Percentiles rank a stretch among this genome's conserved stretches.
Evolutionary conservation across 305 asterid species (phyloP).

Genomic region (Fraxinus sp.): DNA sequence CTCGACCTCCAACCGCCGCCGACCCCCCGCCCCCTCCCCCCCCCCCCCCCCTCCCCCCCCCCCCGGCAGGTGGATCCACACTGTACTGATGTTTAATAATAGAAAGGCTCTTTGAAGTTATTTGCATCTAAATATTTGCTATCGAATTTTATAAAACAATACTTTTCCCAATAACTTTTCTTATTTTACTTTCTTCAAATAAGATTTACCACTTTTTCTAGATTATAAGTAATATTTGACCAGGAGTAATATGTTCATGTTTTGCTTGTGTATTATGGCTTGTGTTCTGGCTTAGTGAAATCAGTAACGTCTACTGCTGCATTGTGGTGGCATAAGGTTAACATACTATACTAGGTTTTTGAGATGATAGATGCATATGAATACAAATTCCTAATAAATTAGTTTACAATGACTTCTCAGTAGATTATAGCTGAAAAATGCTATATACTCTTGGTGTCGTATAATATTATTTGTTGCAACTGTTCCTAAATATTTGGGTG

Average conservation of each 20-base stretch:
- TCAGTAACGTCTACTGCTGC: background rate
- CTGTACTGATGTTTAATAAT: background rate
- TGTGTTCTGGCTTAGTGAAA: background rate
- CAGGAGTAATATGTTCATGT: background rate
- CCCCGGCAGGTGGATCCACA: background rate
- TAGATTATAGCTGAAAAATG: background rate
- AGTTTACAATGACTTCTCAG: slow-evolving; percentile 2
- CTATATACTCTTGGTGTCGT: background rate
- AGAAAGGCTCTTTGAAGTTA: background rate
- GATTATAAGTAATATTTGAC: background rate
- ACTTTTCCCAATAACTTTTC: background rate
- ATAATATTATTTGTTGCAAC: background rate
- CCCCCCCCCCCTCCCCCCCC: background rate
- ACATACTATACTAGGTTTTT: background rate
- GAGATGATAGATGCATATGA: background rate
- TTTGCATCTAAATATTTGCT: background rate
- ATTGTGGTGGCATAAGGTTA: background rate
- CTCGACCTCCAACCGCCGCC: too few relatives aligned
- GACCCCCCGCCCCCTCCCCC: too few relatives aligned
- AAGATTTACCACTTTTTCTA: background rate
- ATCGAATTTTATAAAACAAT: background rate
- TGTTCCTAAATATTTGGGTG: background rate
- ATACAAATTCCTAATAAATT: background rate
- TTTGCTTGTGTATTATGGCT: background rate
- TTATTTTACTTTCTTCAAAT: background rate